phyloP scores from a whole-genome alignment of 2,329 filamentous ascomycete genomes.

The Purpureocillium lavendulum region DNA sequence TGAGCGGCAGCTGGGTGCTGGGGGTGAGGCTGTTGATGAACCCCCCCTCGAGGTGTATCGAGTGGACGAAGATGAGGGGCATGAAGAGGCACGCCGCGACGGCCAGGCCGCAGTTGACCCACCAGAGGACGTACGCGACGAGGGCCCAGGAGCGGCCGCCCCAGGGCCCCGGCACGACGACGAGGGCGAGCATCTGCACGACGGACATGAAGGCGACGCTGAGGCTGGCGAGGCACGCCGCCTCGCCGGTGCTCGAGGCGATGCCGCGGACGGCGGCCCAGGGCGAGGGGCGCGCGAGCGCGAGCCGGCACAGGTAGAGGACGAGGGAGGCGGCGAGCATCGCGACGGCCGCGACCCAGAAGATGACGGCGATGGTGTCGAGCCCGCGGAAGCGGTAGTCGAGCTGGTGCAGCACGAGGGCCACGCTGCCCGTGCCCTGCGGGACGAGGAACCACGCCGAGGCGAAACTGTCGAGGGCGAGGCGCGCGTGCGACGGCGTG shows the following conservation, averaged over 20 bases:
- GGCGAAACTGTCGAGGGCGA: constrained; percentile 2
- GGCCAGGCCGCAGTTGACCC: constrained; percentile 24
- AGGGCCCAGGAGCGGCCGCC: constrained; percentile 14
- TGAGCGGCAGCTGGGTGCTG: constrained; percentile 26
- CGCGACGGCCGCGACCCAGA: too few relatives aligned
- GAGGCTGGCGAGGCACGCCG: constrained; percentile 27
- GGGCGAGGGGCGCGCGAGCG: constrained; percentile 22
- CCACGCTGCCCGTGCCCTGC: constrained; percentile 26
- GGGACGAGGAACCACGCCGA: constrained; percentile 22
- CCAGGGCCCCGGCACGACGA: constrained; percentile 7
- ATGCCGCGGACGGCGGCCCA: constrained; percentile 19
- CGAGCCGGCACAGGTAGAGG: constrained; percentile 15
- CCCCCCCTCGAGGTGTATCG: constrained; percentile 20
- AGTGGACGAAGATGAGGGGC: constrained; percentile 24
- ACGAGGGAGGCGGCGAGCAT: constrained; percentile 3
- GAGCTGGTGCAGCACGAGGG: constrained; percentile 24
- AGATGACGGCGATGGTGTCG: constrained; percentile 14
- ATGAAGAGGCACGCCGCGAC: constrained; percentile 20
- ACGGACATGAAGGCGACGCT: constrained; percentile 21
- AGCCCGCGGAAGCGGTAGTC: constrained; percentile 31
- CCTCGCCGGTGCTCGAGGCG: constrained; percentile 20
- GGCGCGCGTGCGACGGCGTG: not conserved
- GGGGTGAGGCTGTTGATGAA: constrained; percentile 22
- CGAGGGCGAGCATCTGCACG: constrained; percentile 14
- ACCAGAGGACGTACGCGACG: constrained; percentile 29